Percentiles rank a stretch among this genome's conserved stretches.
These are phyloP conservation scores for Crithidia acanthocephali DNA, from an alignment of 208 protist species.

Conservation along the genomic window DNA sequence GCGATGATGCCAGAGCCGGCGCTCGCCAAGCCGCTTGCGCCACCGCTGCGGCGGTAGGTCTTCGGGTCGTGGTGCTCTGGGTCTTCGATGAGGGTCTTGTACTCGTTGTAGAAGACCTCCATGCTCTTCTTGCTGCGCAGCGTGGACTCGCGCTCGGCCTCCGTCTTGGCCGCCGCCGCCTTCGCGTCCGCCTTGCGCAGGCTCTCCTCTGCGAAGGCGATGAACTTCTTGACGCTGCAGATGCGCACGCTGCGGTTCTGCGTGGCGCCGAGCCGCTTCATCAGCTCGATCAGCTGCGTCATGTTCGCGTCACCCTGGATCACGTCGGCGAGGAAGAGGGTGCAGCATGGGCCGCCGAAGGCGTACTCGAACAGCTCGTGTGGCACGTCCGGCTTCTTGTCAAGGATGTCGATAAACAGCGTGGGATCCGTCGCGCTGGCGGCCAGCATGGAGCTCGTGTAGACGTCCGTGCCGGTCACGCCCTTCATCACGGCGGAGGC, in stretches of 20 bases:
- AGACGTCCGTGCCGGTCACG: constrained; percentile 50
- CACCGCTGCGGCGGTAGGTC: constrained; percentile 53
- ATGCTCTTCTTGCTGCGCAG: constrained; percentile 53
- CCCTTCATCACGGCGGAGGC: constrained; percentile 65
- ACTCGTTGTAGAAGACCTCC: constrained; percentile 63
- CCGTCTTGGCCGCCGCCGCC: constrained; percentile 38
- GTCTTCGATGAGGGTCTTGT: constrained; percentile 57
- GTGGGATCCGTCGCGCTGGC: constrained; percentile 41
- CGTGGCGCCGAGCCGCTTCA: constrained; percentile 39
- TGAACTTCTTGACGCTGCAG: constrained; percentile 63
- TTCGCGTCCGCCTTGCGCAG: constrained; percentile 43
- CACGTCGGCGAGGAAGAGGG: constrained; percentile 52
- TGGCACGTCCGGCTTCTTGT: constrained; percentile 46
- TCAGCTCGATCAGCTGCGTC: constrained; percentile 32
- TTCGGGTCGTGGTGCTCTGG: constrained; percentile 56
- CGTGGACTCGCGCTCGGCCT: constrained; percentile 40
- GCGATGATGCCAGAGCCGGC: constrained; percentile 17
- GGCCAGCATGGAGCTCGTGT: constrained; percentile 57
- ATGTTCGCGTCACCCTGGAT: constrained; percentile 44
- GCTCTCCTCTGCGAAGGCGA: constrained; percentile 58
- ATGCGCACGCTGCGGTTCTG: constrained; percentile 57
- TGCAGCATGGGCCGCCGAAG: constrained; percentile 68
- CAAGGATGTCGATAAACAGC: constrained; percentile 49
- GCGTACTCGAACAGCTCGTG: constrained; percentile 67
- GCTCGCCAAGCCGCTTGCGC: constrained; percentile 13